Conservation (phyloP, 495 filamentous ascomycete species). For the Zalerion maritima region DNA sequence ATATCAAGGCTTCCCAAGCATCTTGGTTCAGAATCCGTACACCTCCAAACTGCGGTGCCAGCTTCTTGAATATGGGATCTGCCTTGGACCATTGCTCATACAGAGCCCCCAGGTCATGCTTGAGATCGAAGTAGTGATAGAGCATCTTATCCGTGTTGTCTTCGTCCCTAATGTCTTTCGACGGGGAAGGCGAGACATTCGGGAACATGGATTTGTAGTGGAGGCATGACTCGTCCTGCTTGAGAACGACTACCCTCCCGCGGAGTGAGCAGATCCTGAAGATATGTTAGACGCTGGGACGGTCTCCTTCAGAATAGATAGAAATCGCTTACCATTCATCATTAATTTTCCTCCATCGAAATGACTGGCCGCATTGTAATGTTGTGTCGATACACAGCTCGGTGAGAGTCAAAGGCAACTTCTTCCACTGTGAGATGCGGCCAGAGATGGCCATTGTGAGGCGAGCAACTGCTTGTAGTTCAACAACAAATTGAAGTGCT, state of each 20-base stretch:
- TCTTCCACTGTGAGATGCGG: slow-evolving; percentile 53
- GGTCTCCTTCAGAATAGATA: not conserved
- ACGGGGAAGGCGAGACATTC: slow-evolving; percentile 6
- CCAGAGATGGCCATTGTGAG: slow-evolving; percentile 15
- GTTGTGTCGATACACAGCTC: slow-evolving; percentile 89
- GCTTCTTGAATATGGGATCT: slow-evolving; percentile 81
- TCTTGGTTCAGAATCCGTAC: slow-evolving; percentile 93
- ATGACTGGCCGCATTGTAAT: slow-evolving; percentile 81
- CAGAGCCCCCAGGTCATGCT: slow-evolving; percentile 51
- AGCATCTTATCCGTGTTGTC: slow-evolving; percentile 57
- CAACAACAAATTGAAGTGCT: too few relatives aligned
- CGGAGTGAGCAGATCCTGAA: slow-evolving; percentile 64
- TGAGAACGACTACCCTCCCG: slow-evolving; percentile 70
- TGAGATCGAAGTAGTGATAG: slow-evolving; percentile 70
- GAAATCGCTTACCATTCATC: slow-evolving; percentile 57
- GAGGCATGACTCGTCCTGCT: slow-evolving; percentile 63
- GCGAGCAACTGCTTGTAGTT: too few relatives aligned
- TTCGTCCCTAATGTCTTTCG: slow-evolving; percentile 20
- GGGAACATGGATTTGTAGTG: slow-evolving; percentile 67
- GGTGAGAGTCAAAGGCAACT: slow-evolving; percentile 60
- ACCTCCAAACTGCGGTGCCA: slow-evolving; percentile 74
- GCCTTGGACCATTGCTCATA: slow-evolving; percentile 78
- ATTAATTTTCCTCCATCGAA: slow-evolving; percentile 75
- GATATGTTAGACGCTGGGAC: slow-evolving; percentile 7
- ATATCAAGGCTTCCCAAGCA: slow-evolving; percentile 86